Conservation (phyloP, 1,284 basidiomycete genomes). For the Cutaneotrichosporon arboriforme region DNA sequence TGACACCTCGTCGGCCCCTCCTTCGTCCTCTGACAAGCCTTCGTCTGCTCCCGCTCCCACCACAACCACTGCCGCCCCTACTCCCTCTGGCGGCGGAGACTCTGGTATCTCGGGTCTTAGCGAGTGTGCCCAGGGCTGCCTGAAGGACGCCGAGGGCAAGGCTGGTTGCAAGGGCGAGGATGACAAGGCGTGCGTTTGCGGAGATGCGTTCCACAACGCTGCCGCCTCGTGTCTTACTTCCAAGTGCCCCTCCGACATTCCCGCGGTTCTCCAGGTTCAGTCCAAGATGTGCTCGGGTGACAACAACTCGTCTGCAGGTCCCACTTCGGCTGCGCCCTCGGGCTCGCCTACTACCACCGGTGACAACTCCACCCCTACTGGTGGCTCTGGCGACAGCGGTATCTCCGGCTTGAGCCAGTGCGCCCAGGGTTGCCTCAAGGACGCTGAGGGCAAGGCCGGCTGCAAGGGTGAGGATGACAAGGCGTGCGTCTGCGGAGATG, state of each 20-base stretch:
- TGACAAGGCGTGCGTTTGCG: constrained; percentile 4
- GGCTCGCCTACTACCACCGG: neutral
- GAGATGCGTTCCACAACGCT: neutral
- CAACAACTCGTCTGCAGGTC: neutral
- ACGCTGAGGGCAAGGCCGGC: neutral
- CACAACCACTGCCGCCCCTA: neutral
- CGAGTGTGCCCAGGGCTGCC: neutral
- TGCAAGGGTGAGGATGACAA: constrained; percentile 5
- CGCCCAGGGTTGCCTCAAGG: neutral
- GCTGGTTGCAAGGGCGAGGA: neutral
- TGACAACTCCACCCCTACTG: neutral
- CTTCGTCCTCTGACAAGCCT: neutral
- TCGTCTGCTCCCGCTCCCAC: neutral
- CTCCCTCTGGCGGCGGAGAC: neutral
- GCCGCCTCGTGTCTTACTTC: neutral
- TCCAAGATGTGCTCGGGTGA: neutral
- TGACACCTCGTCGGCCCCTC: neutral
- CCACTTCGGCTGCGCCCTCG: neutral
- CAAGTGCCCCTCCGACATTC: neutral
- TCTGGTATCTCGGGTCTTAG: neutral
- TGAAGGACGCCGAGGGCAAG: neutral
- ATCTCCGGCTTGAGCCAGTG: neutral
- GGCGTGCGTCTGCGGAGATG: constrained; percentile 2
- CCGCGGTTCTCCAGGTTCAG: neutral
- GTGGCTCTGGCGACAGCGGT: neutral